Base-by-base conservation (phyloP, 2,329 filamentous ascomycete species). In the Huntiella moniliformis region DNA sequence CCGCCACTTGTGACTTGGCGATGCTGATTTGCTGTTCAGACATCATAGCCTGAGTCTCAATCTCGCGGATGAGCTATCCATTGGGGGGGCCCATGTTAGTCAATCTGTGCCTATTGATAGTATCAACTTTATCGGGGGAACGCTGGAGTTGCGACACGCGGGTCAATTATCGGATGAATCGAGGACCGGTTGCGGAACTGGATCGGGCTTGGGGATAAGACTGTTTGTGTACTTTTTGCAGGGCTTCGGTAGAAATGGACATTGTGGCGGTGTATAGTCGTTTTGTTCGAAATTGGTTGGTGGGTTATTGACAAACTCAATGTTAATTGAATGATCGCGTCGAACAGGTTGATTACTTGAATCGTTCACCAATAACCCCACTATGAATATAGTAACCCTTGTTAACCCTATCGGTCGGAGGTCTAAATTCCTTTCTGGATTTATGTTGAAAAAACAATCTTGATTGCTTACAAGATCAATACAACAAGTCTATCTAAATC, bases 11-110 rank as follows among this genome's bases (percentile, higher is more conserved):
- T 8, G 82, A 75, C 56, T 82, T 82, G 51, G 88, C 83, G 49
- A 94, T 71, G 53, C 76, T 73, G 58, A 96, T 88, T 63, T 96
- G 87, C 64, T 96, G 87, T 63, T 94, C 85, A 12, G 91, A 83
- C 51, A 79, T 79, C 36, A 83, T 67, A 11, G 87, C 87, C 61
- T 93, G 91, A 53, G 79, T 77, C 65, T 95, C 86, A 56, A 96
- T 95, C 66, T 96, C 91, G 62, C 83, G 81, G 56, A 94, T 76
- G 51, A 95, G 70, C 88, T 95, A 46, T 13, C 48, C 50, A 32
- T 28, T 43, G 38, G 7, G 22, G 38, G 7, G 22, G 22, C 22
- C 22, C 22, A 28, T 34, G 47, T 50, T 48, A 44, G 44, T 45
- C 32, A 42, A 36, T 37, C 36, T 17, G 16, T 18, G 15, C 39